phyloP scores from a whole-genome alignment of 371 early-diverging fungal species.

The Rhizopus sp. region DNA sequence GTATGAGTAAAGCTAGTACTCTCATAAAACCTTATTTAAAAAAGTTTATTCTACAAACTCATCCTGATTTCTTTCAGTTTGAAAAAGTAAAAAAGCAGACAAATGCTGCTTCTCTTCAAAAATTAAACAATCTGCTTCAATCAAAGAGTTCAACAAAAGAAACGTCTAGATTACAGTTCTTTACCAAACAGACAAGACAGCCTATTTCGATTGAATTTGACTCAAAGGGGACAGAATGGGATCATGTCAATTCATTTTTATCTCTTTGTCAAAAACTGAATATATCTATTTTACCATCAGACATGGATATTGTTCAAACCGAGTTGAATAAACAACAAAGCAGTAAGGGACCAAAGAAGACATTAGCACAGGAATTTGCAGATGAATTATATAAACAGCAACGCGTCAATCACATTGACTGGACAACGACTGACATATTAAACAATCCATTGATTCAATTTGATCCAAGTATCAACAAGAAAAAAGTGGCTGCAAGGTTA shows the following conservation, averaged over 20 bases:
- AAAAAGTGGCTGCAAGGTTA: conserved; percentile 16
- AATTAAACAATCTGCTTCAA: conserved; percentile 22
- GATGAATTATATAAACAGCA: conserved; percentile 29
- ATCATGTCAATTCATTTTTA: conserved; percentile 24
- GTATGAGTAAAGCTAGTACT: conserved; percentile 12
- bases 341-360: conserved; percentile 1
- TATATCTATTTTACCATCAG: conserved; percentile 27
- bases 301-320: conserved; percentile 26
- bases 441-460: conserved; percentile 29
- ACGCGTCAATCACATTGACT: neutral
- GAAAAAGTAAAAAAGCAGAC: conserved; percentile 29
- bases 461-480: conserved; percentile 24
- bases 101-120: conserved; percentile 41
- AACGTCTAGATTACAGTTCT: conserved; percentile 14
- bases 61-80: conserved; percentile 44
- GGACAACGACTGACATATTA: conserved; percentile 17
- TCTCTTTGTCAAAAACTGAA: conserved; percentile 27
- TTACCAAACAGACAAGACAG: conserved; percentile 1
- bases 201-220: conserved; percentile 13
- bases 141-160: neutral
- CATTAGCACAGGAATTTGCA: conserved; percentile 37
- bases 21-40: conserved; percentile 41
- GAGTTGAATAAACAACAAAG: conserved; percentile 1
- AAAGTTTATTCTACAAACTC: conserved; percentile 40
- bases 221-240: conserved; percentile 28